Conservation (phyloP, 2,329 filamentous ascomycete species). For the Coniochaeta hoffmannii region DNA sequence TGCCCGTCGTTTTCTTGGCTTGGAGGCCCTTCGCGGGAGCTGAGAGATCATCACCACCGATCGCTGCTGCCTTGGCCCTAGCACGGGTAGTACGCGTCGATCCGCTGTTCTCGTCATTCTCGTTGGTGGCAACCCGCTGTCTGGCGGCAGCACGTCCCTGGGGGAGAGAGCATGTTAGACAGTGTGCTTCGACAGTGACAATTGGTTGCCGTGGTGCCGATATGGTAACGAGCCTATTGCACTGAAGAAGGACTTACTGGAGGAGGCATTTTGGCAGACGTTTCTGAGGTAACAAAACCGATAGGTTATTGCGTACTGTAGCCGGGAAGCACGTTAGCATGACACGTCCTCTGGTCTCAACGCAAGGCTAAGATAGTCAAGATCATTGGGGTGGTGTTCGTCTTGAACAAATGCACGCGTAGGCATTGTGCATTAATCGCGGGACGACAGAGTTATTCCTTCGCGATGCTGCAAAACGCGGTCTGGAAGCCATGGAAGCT, state of each 20-base stretch:
- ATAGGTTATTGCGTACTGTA: conserved; percentile 1
- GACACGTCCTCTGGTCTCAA: background rate
- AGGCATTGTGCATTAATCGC: background rate
- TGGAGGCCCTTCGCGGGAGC: conserved; percentile 54
- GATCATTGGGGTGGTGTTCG: background rate
- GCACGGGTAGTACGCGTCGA: conserved; percentile 86
- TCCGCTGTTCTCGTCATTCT: conserved; percentile 85
- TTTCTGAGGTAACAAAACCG: conserved; percentile 1
- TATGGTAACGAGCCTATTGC: background rate
- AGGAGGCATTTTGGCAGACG: conserved; percentile 1
- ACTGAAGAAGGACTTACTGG: background rate
- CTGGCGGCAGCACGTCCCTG: conserved; percentile 60
- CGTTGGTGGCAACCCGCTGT: conserved; percentile 72
- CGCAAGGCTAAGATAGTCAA: background rate
- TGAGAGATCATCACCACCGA: conserved; percentile 53
- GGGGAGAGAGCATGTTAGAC: conserved; percentile 16
- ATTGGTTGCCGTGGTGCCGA: background rate
- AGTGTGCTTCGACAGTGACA: conserved; percentile 1
- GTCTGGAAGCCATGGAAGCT: background rate
- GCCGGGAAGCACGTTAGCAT: background rate
- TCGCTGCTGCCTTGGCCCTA: conserved; percentile 65
- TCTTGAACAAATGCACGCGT: background rate
- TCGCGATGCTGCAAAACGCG: background rate
- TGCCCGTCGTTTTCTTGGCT: conserved; percentile 58
- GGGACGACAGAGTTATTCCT: background rate